Conservation (phyloP, 306 rosid species). For the Begonia peltatifolia region DNA sequence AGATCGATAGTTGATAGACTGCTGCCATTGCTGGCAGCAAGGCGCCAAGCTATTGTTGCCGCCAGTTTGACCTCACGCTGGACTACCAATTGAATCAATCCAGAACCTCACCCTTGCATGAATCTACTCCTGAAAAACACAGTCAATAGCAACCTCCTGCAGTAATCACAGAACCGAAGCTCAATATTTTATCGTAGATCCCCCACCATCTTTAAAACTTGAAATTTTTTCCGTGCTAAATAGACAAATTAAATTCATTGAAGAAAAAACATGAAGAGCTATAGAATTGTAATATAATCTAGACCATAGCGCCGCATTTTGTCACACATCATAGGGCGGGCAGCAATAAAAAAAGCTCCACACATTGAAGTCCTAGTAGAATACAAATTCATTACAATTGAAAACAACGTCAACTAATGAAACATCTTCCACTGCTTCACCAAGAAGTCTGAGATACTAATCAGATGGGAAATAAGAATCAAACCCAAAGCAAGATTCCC, state of each 20-base stretch:
- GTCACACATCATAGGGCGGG: no score
- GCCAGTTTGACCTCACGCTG: slow-evolving; percentile 56
- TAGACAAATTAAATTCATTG: background rate
- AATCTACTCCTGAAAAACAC: slow-evolving; percentile 40
- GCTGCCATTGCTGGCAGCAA: slow-evolving; percentile 74
- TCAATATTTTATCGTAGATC: slow-evolving; percentile 4
- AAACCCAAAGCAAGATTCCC: slow-evolving; percentile 9
- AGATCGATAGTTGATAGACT: slow-evolving; percentile 56
- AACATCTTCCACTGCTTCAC: background rate
- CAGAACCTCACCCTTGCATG: slow-evolving; percentile 28
- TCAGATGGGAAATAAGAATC: background rate
- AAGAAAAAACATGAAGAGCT: no score
- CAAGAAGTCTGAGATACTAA: background rate
- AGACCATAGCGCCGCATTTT: no score
- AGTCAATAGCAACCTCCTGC: slow-evolving; percentile 38
- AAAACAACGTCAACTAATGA: background rate
- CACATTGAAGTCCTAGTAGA: no score
- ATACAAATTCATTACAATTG: no score
- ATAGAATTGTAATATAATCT: no score
- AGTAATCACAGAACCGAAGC: slow-evolving; percentile 19
- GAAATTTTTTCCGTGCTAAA: slow-evolving; percentile 3
- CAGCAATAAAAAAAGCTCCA: no score
- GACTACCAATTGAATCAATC: slow-evolving; percentile 16
- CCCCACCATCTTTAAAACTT: slow-evolving; percentile 2
- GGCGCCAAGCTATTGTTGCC: slow-evolving; percentile 65